phyloP scores from a whole-genome alignment of 75 land plant genomes.

The Cunninghamia lanceolata region DNA sequence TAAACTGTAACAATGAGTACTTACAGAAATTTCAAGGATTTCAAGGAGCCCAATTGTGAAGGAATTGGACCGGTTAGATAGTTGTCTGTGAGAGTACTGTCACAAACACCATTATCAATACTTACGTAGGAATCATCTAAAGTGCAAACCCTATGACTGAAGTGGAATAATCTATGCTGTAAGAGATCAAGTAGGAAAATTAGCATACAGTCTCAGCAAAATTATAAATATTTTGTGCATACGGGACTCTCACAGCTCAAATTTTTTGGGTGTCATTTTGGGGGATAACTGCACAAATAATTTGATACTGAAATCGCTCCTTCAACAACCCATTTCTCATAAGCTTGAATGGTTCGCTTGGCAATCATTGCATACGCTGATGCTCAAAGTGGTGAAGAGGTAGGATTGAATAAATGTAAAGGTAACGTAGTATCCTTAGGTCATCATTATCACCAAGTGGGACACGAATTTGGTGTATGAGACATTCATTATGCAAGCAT shows the following conservation, averaged over 20 bases:
- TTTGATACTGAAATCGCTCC: not conserved
- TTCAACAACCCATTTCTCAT: not conserved
- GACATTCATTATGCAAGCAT: too few species aligned
- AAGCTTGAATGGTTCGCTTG: not conserved
- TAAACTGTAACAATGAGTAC: not conserved
- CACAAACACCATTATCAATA: not conserved
- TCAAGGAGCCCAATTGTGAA: not conserved
- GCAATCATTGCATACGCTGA: not conserved
- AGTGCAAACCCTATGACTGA: not conserved
- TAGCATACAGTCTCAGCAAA: not conserved
- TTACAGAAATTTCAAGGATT: not conserved
- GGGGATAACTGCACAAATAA: not conserved
- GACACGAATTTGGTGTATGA: too few species aligned
- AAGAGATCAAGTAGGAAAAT: not conserved
- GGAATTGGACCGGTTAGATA: slow-evolving; percentile 7
- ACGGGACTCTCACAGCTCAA: not conserved
- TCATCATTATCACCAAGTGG: too few species aligned
- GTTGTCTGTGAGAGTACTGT: not conserved
- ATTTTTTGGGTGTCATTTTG: not conserved
- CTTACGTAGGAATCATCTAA: not conserved
- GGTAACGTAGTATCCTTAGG: too few species aligned
- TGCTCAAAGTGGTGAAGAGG: not conserved
- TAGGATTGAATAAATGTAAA: not conserved
- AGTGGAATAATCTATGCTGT: not conserved
- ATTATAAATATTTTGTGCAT: not conserved